Percentiles rank a stretch among this genome's conserved stretches.
These are phyloP conservation scores for Hermanozyma aechmeae DNA, from an alignment of 805 yeast genomes.

Conservation along the genomic window DNA sequence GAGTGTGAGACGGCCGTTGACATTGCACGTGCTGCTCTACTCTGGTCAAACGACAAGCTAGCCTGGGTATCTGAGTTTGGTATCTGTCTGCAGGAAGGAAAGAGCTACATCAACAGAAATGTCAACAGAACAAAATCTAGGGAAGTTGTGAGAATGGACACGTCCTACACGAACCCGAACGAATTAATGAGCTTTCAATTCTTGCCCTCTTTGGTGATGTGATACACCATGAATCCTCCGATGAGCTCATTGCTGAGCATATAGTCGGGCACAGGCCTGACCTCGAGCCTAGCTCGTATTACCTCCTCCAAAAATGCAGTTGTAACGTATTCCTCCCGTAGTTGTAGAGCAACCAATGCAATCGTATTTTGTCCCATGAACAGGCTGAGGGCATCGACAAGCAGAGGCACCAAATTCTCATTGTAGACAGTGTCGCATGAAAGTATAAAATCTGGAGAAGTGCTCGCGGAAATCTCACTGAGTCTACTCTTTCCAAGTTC, in stretches of 20 bases:
- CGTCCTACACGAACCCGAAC: too few species aligned
- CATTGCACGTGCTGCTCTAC: too few species aligned
- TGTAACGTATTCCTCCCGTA: constrained; percentile 43
- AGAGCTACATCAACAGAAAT: too few species aligned
- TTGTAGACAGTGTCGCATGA: constrained; percentile 65
- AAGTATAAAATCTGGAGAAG: constrained; percentile 36
- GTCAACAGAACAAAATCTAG: too few species aligned
- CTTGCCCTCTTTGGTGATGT: too few species aligned
- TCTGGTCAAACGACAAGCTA: too few species aligned
- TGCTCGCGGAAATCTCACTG: constrained; percentile 3
- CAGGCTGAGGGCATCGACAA: constrained; percentile 33
- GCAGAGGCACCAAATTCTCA: constrained; percentile 43
- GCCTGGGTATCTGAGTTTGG: too few species aligned
- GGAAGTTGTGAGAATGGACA: too few species aligned
- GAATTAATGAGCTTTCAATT: too few species aligned
- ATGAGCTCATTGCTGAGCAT: constrained; percentile 20
- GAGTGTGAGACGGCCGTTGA: too few species aligned
- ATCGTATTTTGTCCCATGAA: constrained; percentile 22
- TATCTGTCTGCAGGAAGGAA: too few species aligned
- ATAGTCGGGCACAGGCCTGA: constrained; percentile 23
- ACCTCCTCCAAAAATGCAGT: constrained; percentile 35
- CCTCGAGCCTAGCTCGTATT: constrained; percentile 19
- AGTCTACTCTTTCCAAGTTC: constrained; percentile 21
- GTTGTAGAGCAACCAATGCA: constrained; percentile 39
- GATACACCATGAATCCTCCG: constrained; percentile 23